Evolutionary conservation across 2,329 filamentous ascomycete species (phyloP).

Genomic region (Zasmidium citrigriseum): DNA sequence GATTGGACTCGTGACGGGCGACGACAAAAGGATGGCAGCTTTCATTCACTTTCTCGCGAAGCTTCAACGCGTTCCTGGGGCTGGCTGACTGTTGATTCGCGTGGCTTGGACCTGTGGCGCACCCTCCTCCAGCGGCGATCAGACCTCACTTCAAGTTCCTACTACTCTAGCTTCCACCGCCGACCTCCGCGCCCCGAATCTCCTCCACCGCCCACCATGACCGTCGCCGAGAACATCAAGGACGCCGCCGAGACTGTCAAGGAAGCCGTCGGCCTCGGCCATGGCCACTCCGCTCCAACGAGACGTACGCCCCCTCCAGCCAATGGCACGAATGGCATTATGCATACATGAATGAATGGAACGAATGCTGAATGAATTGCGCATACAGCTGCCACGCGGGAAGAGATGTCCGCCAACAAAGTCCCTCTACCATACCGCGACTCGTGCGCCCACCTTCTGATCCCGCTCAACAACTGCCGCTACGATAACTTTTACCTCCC

Average conservation of each 20-base stretch:
- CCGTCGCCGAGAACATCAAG: slow-evolving; percentile 38
- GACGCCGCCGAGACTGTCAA: slow-evolving; percentile 39
- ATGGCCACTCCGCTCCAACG: slow-evolving; percentile 39
- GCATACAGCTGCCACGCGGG: slow-evolving; percentile 70
- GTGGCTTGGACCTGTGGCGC: no score
- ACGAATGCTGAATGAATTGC: slow-evolving; percentile 14
- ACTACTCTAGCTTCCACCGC: not conserved
- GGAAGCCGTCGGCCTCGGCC: slow-evolving; percentile 48
- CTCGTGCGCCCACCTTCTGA: slow-evolving; percentile 90
- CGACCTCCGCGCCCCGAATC: not conserved
- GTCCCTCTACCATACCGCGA: slow-evolving; percentile 91
- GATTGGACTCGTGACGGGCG: not conserved
- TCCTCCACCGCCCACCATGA: slow-evolving; percentile 26
- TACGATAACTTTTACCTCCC: slow-evolving; percentile 89
- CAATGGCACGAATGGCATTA: slow-evolving; percentile 11
- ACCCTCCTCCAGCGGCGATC: no score
- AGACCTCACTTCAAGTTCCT: not conserved
- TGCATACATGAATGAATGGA: not conserved
- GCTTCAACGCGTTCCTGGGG: slow-evolving; percentile 6
- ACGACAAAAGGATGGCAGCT: not conserved
- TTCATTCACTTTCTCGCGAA: not conserved
- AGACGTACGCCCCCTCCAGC: slow-evolving; percentile 34
- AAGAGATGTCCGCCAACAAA: slow-evolving; percentile 90
- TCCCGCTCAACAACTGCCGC: slow-evolving; percentile 94
- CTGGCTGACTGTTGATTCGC: no score